phyloP scores from a whole-genome alignment of 2,329 filamentous ascomycete genomes.

The Talaromyces sp. region DNA sequence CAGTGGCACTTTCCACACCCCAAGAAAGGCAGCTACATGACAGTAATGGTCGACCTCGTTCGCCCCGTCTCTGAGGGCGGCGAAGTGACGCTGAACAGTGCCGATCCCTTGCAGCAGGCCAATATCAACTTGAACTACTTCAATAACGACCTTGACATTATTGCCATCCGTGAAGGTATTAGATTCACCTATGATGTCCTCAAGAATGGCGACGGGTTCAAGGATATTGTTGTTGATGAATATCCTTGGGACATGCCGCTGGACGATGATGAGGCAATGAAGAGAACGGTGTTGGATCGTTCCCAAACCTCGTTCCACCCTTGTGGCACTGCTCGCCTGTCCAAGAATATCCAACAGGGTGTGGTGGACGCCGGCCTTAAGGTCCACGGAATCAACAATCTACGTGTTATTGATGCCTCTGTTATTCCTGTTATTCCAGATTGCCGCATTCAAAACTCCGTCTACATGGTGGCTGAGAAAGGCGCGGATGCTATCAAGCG shows the following conservation, averaged over 20 bases:
- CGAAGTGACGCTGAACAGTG: slow-evolving; percentile 36
- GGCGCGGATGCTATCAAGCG: slow-evolving; percentile 3
- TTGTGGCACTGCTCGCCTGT: slow-evolving; percentile 52
- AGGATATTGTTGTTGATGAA: slow-evolving; percentile 32
- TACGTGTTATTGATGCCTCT: slow-evolving; percentile 54
- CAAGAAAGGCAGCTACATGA: slow-evolving; percentile 28
- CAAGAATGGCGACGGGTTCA: slow-evolving; percentile 53
- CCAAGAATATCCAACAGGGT: slow-evolving; percentile 29
- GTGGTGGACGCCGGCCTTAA: slow-evolving; percentile 46
- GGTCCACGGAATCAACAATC: slow-evolving; percentile 50
- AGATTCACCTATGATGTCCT: slow-evolving; percentile 53
- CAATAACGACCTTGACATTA: slow-evolving; percentile 47
- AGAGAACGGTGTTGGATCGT: slow-evolving; percentile 52
- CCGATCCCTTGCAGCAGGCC: slow-evolving; percentile 31
- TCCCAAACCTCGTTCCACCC: slow-evolving; percentile 57
- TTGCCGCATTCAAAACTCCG: slow-evolving; percentile 56
- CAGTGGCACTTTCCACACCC: slow-evolving; percentile 41
- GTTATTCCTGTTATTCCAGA: slow-evolving; percentile 52
- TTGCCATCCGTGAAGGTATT: slow-evolving; percentile 54
- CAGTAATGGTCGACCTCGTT: slow-evolving; percentile 29
- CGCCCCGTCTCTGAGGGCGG: slow-evolving; percentile 36
- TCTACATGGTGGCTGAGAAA: slow-evolving; percentile 57
- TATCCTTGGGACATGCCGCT: slow-evolving; percentile 60
- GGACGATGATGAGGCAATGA: slow-evolving; percentile 53
- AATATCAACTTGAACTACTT: slow-evolving; percentile 41